phyloP scores from a whole-genome alignment of 2,329 filamentous ascomycete genomes.

The Penicillium frequentans region DNA sequence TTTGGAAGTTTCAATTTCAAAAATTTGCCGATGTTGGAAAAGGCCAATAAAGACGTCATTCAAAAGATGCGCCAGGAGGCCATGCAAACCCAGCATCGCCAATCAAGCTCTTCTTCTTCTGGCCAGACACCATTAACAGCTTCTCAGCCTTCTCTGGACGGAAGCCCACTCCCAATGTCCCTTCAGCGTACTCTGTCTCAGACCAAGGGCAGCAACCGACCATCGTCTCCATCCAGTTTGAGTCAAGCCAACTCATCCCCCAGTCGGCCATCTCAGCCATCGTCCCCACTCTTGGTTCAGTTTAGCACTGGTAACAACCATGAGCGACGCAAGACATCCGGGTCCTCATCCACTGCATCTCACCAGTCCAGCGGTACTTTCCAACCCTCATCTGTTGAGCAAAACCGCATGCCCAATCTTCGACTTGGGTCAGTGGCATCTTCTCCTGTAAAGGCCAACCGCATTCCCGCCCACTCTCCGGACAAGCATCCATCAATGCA shows the following conservation, averaged over 20 bases:
- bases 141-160: slow-evolving; percentile 66
- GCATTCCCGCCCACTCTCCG: slow-evolving; percentile 49
- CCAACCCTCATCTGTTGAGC: slow-evolving; percentile 71
- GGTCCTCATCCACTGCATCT: slow-evolving; percentile 79
- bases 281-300: slow-evolving; percentile 90
- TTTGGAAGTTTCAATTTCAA: slow-evolving; percentile 98
- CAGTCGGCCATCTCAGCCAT: slow-evolving; percentile 78
- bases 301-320: slow-evolving; percentile 83
- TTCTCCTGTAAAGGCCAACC: slow-evolving; percentile 53
- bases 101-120: slow-evolving; percentile 30
- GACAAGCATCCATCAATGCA: slow-evolving; percentile 64
- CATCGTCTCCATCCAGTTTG: slow-evolving; percentile 79
- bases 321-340: slow-evolving; percentile 89
- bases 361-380: slow-evolving; percentile 71
- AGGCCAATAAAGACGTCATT: slow-evolving; percentile 98
- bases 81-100: slow-evolving; percentile 66
- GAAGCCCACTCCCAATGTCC: slow-evolving; percentile 78
- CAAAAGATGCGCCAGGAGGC: slow-evolving; percentile 93
- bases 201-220: slow-evolving; percentile 73
- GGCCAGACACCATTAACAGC: slow-evolving; percentile 20
- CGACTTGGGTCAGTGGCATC: slow-evolving; percentile 54
- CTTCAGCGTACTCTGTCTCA: slow-evolving; percentile 81
- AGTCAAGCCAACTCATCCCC: slow-evolving; percentile 84
- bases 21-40: slow-evolving; percentile 92
- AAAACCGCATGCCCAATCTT: slow-evolving; percentile 59